Evolutionary conservation across 371 early-diverging fungal species (phyloP).

Genomic region (Apophysomyces elegans): DNA sequence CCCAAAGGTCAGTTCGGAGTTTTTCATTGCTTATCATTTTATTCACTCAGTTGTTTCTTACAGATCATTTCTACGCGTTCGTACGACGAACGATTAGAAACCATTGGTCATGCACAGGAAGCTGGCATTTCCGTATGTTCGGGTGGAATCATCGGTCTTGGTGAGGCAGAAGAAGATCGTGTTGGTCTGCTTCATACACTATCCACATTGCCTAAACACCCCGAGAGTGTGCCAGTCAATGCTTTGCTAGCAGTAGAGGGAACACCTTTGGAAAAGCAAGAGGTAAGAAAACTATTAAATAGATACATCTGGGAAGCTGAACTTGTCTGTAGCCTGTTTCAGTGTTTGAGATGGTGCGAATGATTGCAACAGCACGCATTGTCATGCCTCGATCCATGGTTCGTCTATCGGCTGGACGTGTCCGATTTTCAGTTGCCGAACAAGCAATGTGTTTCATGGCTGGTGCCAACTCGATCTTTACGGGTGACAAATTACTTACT

Average conservation of each 20-base stretch:
- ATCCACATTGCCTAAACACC: slow-evolving; percentile 75
- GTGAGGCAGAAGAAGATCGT: slow-evolving; percentile 77
- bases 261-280: slow-evolving; percentile 80
- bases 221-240: slow-evolving; percentile 88
- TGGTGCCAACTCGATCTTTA: slow-evolving; percentile 89
- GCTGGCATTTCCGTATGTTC: slow-evolving; percentile 90
- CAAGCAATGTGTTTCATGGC: slow-evolving; percentile 85
- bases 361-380: slow-evolving; percentile 88
- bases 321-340: slow-evolving; percentile 63
- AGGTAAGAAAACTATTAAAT: slow-evolving; percentile 38
- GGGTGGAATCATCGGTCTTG: slow-evolving; percentile 89
- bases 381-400: slow-evolving; percentile 86
- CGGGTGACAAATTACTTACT: slow-evolving; percentile 87
- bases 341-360: slow-evolving; percentile 87
- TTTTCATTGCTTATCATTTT: not conserved
- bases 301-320: not conserved
- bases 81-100: slow-evolving; percentile 83
- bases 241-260: slow-evolving; percentile 84
- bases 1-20: slow-evolving; percentile 59
- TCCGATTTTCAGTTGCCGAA: slow-evolving; percentile 76
- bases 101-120: slow-evolving; percentile 77
- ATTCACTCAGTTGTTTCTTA: not conserved
- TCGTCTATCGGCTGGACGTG: slow-evolving; percentile 86
- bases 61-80: slow-evolving; percentile 83
- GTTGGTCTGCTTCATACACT: slow-evolving; percentile 82